Conservation (phyloP, 1,284 basidiomycete genomes). For the Abortiporus biennis region DNA sequence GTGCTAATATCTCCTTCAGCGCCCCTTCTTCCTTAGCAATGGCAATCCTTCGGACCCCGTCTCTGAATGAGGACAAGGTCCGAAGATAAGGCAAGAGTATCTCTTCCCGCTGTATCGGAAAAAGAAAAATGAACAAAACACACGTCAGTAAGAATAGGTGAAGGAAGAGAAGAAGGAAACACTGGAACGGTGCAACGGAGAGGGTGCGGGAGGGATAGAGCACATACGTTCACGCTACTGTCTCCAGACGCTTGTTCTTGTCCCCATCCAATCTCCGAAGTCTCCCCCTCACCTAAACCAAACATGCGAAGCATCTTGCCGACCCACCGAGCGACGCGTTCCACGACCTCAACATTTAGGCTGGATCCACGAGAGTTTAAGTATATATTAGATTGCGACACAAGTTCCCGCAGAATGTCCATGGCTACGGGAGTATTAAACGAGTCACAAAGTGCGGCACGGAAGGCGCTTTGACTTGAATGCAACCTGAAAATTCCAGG, state of each 20-base stretch:
- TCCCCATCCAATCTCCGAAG: conserved; percentile 67
- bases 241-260: conserved; percentile 39
- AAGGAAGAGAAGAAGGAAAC: conserved; percentile 7
- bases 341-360: conserved; percentile 68
- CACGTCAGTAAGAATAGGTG: conserved; percentile 3
- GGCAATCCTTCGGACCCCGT: conserved; percentile 80
- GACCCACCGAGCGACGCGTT: conserved; percentile 78
- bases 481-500: conserved; percentile 52
- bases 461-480: conserved; percentile 75
- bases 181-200: neutral
- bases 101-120: conserved; percentile 62
- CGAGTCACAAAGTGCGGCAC: conserved; percentile 91
- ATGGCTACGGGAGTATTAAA: conserved; percentile 94
- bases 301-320: conserved; percentile 92
- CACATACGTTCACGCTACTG: conserved; percentile 50
- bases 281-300: conserved; percentile 83
- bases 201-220: conserved; percentile 18
- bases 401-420: conserved; percentile 72
- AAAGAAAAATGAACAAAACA: conserved; percentile 3
- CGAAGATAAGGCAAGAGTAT: conserved; percentile 88
- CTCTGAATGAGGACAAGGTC: conserved; percentile 86
- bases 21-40: conserved; percentile 65
- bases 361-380: conserved; percentile 58
- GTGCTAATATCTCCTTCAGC: conserved; percentile 71
- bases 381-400: conserved; percentile 90